These are phyloP conservation scores for Sclerospora graminicola DNA, from an alignment of 352 stramenopile genomes.

Conservation along the genomic window DNA sequence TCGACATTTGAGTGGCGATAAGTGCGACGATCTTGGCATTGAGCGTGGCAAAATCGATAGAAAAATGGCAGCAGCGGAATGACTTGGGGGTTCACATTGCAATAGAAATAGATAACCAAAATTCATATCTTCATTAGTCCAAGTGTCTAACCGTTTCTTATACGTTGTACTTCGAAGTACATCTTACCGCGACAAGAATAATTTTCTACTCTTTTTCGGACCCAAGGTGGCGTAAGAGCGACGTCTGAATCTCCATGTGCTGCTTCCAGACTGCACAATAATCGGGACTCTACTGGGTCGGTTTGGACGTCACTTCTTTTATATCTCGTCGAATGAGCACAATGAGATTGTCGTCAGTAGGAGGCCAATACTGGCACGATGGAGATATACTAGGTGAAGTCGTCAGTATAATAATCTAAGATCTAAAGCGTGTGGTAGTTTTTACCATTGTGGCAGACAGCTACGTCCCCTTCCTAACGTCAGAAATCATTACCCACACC, in stretches of 20 bases:
- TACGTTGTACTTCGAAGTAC: no score
- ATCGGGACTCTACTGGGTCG: constrained; percentile 49
- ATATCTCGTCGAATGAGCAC: constrained; percentile 77
- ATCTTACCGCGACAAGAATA: constrained; percentile 55
- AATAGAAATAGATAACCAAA: no score
- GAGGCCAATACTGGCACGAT: constrained; percentile 57
- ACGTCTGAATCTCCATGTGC: constrained; percentile 69
- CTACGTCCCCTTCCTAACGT: no score
- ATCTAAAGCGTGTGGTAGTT: no score
- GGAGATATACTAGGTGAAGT: constrained; percentile 39
- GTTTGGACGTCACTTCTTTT: constrained; percentile 68
- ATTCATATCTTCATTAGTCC: no score
- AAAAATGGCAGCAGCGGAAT: constrained; percentile 73
- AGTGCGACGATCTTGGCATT: constrained; percentile 27
- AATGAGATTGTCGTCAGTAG: constrained; percentile 64
- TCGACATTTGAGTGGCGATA: constrained; percentile 65
- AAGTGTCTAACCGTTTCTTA: no score
- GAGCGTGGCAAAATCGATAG: constrained; percentile 59
- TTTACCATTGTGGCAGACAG: no score
- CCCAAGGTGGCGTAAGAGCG: constrained; percentile 37
- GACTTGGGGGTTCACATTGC: constrained; percentile 43
- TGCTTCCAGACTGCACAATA: constrained; percentile 73
- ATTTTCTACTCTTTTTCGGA: constrained; percentile 72
- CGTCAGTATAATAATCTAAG: not conserved
- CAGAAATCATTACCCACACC: no score